Evolutionary conservation across 2,329 filamentous ascomycete genomes (phyloP), one percentile per base, ranked within the genome.

Genomic region (Geoglossum cookeanum): DNA sequence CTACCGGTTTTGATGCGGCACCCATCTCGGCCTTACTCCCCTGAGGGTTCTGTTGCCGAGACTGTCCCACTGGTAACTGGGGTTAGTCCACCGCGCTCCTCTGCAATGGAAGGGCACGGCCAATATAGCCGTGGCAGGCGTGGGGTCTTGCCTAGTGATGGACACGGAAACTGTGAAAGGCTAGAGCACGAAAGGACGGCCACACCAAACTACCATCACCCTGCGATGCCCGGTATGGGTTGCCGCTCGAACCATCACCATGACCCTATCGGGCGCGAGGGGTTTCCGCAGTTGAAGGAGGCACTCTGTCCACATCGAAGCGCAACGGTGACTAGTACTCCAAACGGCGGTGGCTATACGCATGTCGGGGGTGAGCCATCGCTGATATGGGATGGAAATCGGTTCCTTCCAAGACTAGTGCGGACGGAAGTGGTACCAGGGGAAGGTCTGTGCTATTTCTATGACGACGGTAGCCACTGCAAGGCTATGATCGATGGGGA

Each of bases 401-500:
- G 83, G 59, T 84, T 83, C 62, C 68, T 84, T 57, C 81, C 81
- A n/a, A 74, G 80, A 13, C 84, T 83, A 63, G 75, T 84, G 30
- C 74, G 76, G 54, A 75, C 79, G 48, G 77, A 77, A 30, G 81
- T 85, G 57, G 79, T 92, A 3, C 80, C 84, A 0, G 87, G 86
- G 7, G 85, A 92, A 68, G 87, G 87, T 1, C 68, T 85, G 64
- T 92, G 86, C 71, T 92, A 88, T 66, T 83, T 92, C 60, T 92
- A 92, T 66, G 87, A 91, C 61, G 87, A 94, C 65, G 86, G 85
- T 33, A 85, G 81, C 56, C 83, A 87, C 66, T 91, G 85, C 72
- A 87, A 85, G 64, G 87, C 85, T 42, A 74, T 85, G 32, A 90
- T 94, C 61, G 87, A 94, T 63, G 89, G 89, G 17, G 86, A 94